These are phyloP conservation scores for Onygenales sp. DNA, from an alignment of 2,329 filamentous ascomycete species.

Conservation along the genomic window DNA sequence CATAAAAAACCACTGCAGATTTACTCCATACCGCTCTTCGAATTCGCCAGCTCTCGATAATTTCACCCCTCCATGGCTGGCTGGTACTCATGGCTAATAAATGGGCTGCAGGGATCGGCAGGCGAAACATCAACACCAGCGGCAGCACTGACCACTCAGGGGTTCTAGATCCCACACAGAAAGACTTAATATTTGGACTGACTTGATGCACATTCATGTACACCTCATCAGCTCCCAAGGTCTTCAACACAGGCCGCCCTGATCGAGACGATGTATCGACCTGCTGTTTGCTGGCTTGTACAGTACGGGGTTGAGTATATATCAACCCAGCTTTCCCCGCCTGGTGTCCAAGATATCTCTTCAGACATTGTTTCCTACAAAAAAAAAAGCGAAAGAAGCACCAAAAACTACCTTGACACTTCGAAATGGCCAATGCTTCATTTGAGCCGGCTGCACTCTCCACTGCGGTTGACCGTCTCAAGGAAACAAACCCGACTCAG, in stretches of 20 bases:
- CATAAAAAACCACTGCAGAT: too few species aligned
- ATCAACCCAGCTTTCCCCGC: background rate
- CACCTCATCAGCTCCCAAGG: too few species aligned
- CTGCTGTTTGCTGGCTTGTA: too few species aligned
- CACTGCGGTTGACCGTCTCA: background rate
- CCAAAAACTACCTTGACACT: background rate
- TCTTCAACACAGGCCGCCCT: too few species aligned
- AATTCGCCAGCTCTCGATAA: too few species aligned
- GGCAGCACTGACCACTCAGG: background rate
- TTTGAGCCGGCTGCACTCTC: background rate
- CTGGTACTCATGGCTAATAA: background rate
- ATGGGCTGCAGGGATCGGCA: conserved; percentile 1
- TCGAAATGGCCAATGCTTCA: background rate
- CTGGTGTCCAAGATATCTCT: background rate
- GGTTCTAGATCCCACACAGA: background rate
- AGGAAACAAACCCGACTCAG: background rate
- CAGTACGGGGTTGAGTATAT: background rate
- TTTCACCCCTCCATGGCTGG: background rate
- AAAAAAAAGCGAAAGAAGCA: background rate
- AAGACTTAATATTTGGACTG: too few species aligned
- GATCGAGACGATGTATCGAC: too few species aligned
- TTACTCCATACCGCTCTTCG: too few species aligned
- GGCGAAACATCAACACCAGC: background rate
- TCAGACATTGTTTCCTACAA: background rate
- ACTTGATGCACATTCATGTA: too few species aligned